Evolutionary conservation across 192 early-diverging fungal genomes (phyloP), one percentile per base, ranked within the genome.

Genomic region (Rhizophagus prolifer): DNA sequence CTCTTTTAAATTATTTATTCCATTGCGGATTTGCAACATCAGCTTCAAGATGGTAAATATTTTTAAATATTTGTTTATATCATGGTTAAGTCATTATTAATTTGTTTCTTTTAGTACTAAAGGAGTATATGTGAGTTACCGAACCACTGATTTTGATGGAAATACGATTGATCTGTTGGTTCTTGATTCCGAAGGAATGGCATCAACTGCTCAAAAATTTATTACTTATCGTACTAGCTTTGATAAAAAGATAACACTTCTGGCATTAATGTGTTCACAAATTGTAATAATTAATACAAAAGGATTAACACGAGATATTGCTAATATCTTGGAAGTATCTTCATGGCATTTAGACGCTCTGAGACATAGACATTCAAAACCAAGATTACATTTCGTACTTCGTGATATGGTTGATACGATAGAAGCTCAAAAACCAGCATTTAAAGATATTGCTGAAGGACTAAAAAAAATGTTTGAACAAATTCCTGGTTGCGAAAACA

Each of bases 171-270:
- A 68, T 36, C 19, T 68, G 3, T n/a, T 68, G 21, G 44, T 68
- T 19, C 66, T 68, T 14, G 66, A 68, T 38, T 68, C 66, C 9
- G 66, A 68, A n/a, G 66, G 66, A n/a, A 68, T 68, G 34, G 21
- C 14, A 9, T 68, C 66, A 34, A 68, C 38, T 2, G 66, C 66
- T 14, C 66, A 68, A 38, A 68, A 68, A 21, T 68, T 44, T 26
- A 44, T 68, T 36, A 68, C 66, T 21, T 8, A 19, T 9, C 26
- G 66, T 12, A 68, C 12, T 4, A 38, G 34, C 38, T 68, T 68
- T n/a, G 66, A 68, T 68, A 44, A 68, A 68, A 68, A 68, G 34
- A 38, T 68, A 4, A 68, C 66, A n/a, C 21, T 68, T 12, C n/a
- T 68, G 8, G 66, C 66, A 10, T 38, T 68, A 12, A 68, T 68